These are phyloP conservation scores for Rubroshorea leprosula DNA, from an alignment of 345 rosid species.

Conservation along the genomic window DNA sequence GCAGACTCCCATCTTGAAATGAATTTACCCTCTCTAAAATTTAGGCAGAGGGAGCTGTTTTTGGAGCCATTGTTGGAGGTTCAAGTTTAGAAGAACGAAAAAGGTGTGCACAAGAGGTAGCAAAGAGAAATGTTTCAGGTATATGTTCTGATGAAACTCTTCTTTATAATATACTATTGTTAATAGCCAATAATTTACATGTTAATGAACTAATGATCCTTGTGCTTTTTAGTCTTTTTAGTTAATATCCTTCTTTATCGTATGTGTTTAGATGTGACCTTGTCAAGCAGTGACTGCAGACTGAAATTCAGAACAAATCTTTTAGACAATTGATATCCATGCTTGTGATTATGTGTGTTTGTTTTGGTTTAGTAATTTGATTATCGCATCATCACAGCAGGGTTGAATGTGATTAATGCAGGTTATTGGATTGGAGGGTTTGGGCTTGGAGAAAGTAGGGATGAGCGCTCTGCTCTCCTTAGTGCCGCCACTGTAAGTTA, in stretches of 20 bases:
- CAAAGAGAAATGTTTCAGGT: slow-evolving; percentile 56
- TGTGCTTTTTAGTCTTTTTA: not conserved
- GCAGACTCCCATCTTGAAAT: not conserved
- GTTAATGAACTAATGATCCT: too few relatives aligned
- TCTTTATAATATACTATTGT: slow-evolving; percentile 8
- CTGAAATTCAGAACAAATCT: not conserved
- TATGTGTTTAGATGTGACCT: not conserved
- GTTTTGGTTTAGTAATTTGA: slow-evolving; percentile 3
- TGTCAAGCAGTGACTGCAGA: not conserved
- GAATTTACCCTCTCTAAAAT: not conserved
- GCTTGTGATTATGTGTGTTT: not conserved
- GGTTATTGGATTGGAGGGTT: slow-evolving; percentile 83
- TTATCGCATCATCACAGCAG: not conserved
- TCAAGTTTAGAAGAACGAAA: slow-evolving; percentile 44
- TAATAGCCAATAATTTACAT: not conserved
- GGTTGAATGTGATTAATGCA: slow-evolving; percentile 20
- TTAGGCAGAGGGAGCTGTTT: slow-evolving; percentile 52
- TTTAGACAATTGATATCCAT: not conserved
- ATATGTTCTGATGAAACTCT: not conserved
- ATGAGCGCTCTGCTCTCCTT: slow-evolving; percentile 56
- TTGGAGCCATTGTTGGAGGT: slow-evolving; percentile 83
- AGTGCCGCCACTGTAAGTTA: slow-evolving; percentile 47
- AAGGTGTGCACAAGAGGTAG: slow-evolving; percentile 51
- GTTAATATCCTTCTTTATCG: not conserved
- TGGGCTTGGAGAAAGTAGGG: slow-evolving; percentile 78